Evolutionary conservation across 2,329 filamentous ascomycete genomes (phyloP).

Genomic region (Trichophyton verrucosum): DNA sequence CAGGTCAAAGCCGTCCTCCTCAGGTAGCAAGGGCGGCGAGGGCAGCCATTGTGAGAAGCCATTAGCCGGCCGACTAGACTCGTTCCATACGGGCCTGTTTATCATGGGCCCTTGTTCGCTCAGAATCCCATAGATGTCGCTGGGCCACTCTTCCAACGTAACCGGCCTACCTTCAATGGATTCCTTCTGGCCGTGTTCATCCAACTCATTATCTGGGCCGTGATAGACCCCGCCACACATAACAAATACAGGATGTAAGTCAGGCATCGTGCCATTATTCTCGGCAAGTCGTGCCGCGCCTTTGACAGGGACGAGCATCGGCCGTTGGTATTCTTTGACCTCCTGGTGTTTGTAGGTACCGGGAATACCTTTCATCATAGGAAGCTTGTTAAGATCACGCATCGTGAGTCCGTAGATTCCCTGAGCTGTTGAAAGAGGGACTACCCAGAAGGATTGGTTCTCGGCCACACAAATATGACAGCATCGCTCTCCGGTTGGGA

Average conservation of each 20-base stretch:
- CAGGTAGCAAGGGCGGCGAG: too few relatives aligned
- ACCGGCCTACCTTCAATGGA: too few relatives aligned
- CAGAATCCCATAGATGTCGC: too few relatives aligned
- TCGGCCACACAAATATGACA: neutral
- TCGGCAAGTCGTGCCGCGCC: neutral
- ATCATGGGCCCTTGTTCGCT: too few relatives aligned
- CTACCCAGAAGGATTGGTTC: neutral
- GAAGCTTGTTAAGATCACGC: constrained; percentile 1
- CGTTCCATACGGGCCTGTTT: too few relatives aligned
- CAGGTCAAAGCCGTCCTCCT: neutral
- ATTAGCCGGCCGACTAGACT: too few relatives aligned
- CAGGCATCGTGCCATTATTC: neutral
- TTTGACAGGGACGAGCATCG: neutral
- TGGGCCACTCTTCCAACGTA: too few relatives aligned
- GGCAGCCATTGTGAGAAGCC: too few relatives aligned
- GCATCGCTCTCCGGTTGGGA: constrained; percentile 2
- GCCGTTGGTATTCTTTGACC: neutral
- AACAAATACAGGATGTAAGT: neutral
- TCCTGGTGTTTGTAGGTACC: neutral
- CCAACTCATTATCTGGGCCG: neutral
- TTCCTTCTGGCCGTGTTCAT: neutral
- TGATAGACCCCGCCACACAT: too few relatives aligned
- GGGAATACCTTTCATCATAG: neutral
- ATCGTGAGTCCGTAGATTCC: neutral
- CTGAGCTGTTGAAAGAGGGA: neutral